Conservation (phyloP, 1,284 basidiomycete genomes). For the Ganoderma resinaceum region DNA sequence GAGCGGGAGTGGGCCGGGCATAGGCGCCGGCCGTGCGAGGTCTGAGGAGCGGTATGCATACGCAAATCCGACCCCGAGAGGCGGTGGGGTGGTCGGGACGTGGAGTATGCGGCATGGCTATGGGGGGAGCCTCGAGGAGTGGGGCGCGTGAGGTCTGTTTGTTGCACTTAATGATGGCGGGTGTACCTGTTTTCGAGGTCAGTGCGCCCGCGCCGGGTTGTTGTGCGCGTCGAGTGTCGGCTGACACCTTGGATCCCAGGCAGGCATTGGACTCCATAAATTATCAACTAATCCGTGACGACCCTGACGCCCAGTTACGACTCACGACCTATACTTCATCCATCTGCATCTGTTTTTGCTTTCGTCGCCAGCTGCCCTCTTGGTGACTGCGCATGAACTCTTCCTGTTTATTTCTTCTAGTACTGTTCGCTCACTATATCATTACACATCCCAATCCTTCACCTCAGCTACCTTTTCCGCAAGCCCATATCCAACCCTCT, state of each 20-base stretch:
- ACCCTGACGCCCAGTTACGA: slow-evolving; percentile 15
- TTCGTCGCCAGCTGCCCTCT: not conserved
- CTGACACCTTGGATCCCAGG: not conserved
- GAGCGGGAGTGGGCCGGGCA: slow-evolving; percentile 25
- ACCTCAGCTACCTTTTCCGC: not conserved
- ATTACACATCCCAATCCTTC: not conserved
- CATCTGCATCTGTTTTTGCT: not conserved
- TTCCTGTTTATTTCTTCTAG: not conserved
- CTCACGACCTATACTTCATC: not conserved
- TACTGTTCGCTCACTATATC: too few relatives aligned
- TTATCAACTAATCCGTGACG: slow-evolving; percentile 26
- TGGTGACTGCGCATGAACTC: not conserved
- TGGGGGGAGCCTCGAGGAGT: slow-evolving; percentile 36
- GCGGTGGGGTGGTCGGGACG: slow-evolving; percentile 21
- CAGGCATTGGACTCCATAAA: slow-evolving; percentile 12
- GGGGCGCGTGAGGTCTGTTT: slow-evolving; percentile 31
- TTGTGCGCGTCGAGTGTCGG: slow-evolving; percentile 3
- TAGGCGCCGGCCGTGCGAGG: slow-evolving; percentile 25
- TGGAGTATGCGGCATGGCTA: slow-evolving; percentile 36
- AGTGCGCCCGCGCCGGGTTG: not conserved
- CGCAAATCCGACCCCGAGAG: slow-evolving; percentile 18
- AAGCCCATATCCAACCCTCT: too few relatives aligned
- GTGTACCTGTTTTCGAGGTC: not conserved
- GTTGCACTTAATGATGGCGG: slow-evolving; percentile 9
- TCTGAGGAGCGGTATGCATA: slow-evolving; percentile 34